Conservation (phyloP, 371 early-diverging fungal genomes). For the Mucor indicus region DNA sequence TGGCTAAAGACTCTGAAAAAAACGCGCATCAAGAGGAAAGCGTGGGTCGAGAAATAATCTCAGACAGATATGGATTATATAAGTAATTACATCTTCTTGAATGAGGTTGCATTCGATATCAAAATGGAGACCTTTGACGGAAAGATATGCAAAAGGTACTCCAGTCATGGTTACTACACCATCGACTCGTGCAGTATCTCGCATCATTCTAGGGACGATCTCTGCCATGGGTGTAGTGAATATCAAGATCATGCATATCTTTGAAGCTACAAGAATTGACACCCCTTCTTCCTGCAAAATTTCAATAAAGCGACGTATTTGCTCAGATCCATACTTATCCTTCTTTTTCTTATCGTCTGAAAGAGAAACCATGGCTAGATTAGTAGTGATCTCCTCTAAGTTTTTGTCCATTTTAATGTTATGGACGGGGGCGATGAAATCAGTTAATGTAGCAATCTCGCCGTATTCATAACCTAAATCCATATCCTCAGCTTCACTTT, state of each 20-base stretch:
- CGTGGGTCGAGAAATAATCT: constrained; percentile 10
- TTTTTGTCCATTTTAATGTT: constrained; percentile 6
- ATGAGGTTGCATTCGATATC: constrained; percentile 13
- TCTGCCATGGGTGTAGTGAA: constrained; percentile 11
- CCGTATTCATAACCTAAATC: constrained; percentile 8
- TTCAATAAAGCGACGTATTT: constrained; percentile 2
- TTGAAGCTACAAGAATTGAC: constrained; percentile 6
- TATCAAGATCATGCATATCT: constrained; percentile 8
- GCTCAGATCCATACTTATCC: constrained; percentile 3
- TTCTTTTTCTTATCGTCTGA: constrained; percentile 8
- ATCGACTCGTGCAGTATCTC: constrained; percentile 12
- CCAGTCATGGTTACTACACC: constrained; percentile 11
- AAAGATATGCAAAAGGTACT: constrained; percentile 12
- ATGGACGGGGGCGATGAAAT: constrained; percentile 5
- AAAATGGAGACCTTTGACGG: constrained; percentile 14
- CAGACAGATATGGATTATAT: constrained; percentile 12
- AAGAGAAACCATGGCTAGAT: constrained; percentile 6
- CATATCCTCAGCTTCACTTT: constrained; percentile 10
- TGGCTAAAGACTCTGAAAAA: constrained; percentile 3
- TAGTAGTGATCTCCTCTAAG: constrained; percentile 10
- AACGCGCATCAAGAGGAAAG: constrained; percentile 7
- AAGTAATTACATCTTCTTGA: constrained; percentile 4
- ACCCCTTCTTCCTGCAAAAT: constrained; percentile 6
- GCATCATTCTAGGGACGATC: constrained; percentile 9
- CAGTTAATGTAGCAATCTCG: constrained; percentile 7